Base-by-base conservation (phyloP, 805 yeast genomes). In the Phaffomyces antillensis region DNA sequence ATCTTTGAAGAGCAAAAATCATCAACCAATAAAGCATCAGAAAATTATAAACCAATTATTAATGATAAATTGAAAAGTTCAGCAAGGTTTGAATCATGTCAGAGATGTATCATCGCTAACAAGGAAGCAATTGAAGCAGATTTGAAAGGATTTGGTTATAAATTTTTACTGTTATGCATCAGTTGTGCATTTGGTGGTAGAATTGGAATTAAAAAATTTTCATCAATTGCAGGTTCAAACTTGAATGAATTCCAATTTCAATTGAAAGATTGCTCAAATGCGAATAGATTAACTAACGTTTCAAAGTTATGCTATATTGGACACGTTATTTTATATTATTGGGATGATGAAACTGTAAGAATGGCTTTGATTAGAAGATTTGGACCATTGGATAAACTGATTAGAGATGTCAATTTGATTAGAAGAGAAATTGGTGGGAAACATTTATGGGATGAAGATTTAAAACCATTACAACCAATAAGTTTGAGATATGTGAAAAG, bases 121-220 rank as follows among this genome's bases (percentile, higher is more conserved):
- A 15, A 31, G 9, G 17, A 31, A 31, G n/a, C 9, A 6, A 31
- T 31, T 31, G 16, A 15, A 15, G 7, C n/a, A n/a, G n/a, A 47
- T 28, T 44, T 45, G 12, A 20, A 18, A 3, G 42, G 35, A 5
- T 45, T 47, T 47, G 54, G 49, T 3, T 32, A 37, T 31, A 48
- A 43, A 35, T 44, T 51, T 25, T 12, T 51, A 11, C 31, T 45
- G 1, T n/a, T 45, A 11, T 48, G 49, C 36, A 33, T 51, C 5
- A 17, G 41, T 8, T 43, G 48, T 35, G 50, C 54, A n/a, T 46
- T 48, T 44, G 52, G 51, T 16, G 52, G 54, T 7, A 39, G 30
- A 43, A 5, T 28, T 11, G 30, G 30, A 11, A 28, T 28, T 10
- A 28, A 28, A 28, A 12, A 9, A 28, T 11, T 11, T 28, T 28